A percentile compares a stretch with the other conserved stretches of the same genome.
Evolutionary conservation across 139 green algal species (phyloP).

Genomic region (Edaphochlamys debaryana): DNA sequence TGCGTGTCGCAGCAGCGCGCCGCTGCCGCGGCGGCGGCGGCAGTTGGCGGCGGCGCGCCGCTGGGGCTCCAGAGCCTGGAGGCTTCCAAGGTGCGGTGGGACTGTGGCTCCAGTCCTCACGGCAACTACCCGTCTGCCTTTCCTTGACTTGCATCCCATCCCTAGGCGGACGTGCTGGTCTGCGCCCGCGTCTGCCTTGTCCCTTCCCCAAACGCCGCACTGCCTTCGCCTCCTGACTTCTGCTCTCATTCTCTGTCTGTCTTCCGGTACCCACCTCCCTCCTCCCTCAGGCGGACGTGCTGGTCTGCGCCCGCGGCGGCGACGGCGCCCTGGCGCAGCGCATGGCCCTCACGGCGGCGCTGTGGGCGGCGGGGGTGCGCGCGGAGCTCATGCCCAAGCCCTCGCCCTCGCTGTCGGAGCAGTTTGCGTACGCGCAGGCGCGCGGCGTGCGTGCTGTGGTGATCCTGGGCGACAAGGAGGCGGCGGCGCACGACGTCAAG

Average conservation of each 20-base stretch:
- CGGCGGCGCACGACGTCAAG: conserved; percentile 18
- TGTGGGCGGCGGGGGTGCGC: conserved; percentile 73
- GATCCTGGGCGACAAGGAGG: conserved; percentile 66
- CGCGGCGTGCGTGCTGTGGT: conserved; percentile 80
- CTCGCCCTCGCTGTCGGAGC: conserved; percentile 64
- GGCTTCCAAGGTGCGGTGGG: conserved; percentile 1
- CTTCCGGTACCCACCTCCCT: neutral
- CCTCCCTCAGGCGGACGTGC: conserved; percentile 68
- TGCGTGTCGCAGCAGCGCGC: conserved; percentile 38
- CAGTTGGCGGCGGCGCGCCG: neutral
- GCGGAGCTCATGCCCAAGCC: conserved; percentile 73
- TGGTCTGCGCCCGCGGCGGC: conserved; percentile 80
- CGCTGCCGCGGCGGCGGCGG: conserved; percentile 37
- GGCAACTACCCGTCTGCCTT: too few relatives aligned
- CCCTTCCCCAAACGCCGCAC: neutral
- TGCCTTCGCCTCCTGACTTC: too few relatives aligned
- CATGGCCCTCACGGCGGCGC: conserved; percentile 62
- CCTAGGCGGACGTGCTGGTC: conserved; percentile 81
- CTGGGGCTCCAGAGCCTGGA: neutral
- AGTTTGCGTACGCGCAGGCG: conserved; percentile 83
- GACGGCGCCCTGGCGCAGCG: conserved; percentile 72
- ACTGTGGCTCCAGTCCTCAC: too few relatives aligned
- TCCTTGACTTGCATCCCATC: too few relatives aligned
- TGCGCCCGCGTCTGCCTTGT: conserved; percentile 51
- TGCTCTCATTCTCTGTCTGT: neutral